Conservation (phyloP, 768 basidiomycete genomes). For the Lactarius tabidus region DNA sequence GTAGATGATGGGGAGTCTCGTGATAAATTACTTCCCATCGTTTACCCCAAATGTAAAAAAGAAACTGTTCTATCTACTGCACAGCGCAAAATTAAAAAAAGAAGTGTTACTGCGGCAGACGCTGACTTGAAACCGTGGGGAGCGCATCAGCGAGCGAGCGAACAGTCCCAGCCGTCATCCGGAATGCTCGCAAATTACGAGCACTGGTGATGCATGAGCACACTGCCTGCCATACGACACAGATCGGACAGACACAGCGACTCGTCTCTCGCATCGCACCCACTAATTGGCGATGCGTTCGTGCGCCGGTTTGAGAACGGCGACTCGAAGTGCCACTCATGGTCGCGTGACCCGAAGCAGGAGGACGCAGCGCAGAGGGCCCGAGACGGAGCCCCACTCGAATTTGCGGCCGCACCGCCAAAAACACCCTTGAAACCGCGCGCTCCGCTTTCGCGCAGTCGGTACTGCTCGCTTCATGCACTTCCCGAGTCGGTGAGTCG, state of each 20-base stretch:
- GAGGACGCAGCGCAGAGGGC: background rate
- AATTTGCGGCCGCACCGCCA: background rate
- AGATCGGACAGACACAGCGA: background rate
- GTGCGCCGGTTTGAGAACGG: background rate
- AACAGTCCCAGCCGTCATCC: background rate
- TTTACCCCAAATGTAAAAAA: background rate
- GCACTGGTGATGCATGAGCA: background rate
- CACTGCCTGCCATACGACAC: background rate
- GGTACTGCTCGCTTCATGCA: too few relatives aligned
- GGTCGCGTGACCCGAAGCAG: background rate
- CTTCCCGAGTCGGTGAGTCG: background rate
- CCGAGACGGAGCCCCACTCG: background rate
- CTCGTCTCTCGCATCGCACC: background rate
- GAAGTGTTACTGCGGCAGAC: background rate
- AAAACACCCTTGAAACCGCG: background rate
- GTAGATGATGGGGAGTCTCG: background rate
- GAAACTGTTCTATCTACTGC: background rate
- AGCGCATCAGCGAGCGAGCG: background rate
- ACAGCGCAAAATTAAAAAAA: background rate
- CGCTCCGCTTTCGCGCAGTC: too few relatives aligned
- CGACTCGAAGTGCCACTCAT: background rate
- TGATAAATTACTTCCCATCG: background rate
- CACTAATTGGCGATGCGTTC: background rate
- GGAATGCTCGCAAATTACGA: background rate
- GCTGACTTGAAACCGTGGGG: background rate